A percentile compares a stretch with the other conserved stretches of the same genome.
Evolutionary conservation across 2,329 filamentous ascomycete species (phyloP).

Genomic region (Aspergillus sp.): DNA sequence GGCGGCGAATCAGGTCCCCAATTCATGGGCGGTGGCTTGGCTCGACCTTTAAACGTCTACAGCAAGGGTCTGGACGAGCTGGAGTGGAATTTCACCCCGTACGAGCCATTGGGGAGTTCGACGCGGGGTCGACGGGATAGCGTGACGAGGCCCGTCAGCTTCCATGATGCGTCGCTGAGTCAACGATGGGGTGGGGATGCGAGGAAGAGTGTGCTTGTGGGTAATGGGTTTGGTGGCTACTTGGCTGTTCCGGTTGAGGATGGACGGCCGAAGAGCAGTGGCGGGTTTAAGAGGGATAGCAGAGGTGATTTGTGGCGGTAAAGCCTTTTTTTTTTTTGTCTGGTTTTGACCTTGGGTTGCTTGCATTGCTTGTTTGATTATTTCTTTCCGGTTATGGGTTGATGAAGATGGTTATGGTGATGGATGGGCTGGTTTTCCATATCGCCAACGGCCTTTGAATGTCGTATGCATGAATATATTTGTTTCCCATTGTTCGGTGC

Average conservation of each 20-base stretch:
- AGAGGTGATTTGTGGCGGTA: conserved; percentile 42
- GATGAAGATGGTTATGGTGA: neutral
- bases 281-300: conserved; percentile 33
- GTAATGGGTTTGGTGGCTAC: conserved; percentile 67
- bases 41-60: conserved; percentile 62
- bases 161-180: conserved; percentile 48
- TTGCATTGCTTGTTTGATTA: neutral
- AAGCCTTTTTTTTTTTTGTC: neutral
- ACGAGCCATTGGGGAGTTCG: conserved; percentile 47
- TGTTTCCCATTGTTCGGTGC: neutral
- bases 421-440: neutral
- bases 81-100: conserved; percentile 67
- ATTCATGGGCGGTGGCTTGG: conserved; percentile 39
- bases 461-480: neutral
- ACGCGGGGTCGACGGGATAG: conserved; percentile 37
- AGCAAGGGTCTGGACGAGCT: conserved; percentile 66
- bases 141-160: conserved; percentile 47
- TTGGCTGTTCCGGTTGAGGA: conserved; percentile 61
- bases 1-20: conserved; percentile 31
- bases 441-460: neutral
- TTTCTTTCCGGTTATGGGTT: neutral
- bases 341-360: neutral
- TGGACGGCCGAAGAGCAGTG: conserved; percentile 37
- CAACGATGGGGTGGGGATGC: conserved; percentile 61
- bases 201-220: conserved; percentile 63